phyloP scores from a whole-genome alignment of 345 rosid species.

The Salix exigua region DNA sequence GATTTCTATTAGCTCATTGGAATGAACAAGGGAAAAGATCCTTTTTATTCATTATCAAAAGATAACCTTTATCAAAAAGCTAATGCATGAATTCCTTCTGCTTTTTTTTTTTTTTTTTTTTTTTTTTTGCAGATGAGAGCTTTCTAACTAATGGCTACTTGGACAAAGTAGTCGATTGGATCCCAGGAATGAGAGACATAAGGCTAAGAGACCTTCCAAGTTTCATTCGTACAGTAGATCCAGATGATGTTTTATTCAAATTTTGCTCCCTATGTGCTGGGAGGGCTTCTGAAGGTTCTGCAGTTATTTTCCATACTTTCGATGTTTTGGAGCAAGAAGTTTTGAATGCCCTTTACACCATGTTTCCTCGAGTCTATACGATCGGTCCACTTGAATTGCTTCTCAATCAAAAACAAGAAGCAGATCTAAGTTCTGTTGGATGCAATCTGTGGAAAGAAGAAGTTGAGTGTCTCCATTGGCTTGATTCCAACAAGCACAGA shows the following conservation, averaged over 20 bases:
- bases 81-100: no score
- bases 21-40: no score
- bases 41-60: no score
- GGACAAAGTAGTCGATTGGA: not conserved
- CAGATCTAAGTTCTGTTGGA: not conserved
- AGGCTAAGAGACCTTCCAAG: not conserved
- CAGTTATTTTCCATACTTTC: conserved; percentile 4
- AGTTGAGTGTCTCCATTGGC: not conserved
- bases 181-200: conserved; percentile 1
- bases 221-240: not conserved
- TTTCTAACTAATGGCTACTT: not conserved
- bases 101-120: not conserved
- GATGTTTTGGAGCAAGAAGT: conserved; percentile 5
- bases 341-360: not conserved
- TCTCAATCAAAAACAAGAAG: not conserved
- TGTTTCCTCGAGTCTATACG: not conserved
- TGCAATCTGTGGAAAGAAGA: conserved; percentile 8
- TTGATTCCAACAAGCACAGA: not conserved
- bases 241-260: not conserved
- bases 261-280: not conserved
- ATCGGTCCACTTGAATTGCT: conserved; percentile 6
- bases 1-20: no score
- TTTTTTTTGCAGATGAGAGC: not conserved
- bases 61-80: no score
- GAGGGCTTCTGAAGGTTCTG: not conserved